Conservation (phyloP, 2,329 filamentous ascomycete genomes). For the Blumeria hordei region DNA sequence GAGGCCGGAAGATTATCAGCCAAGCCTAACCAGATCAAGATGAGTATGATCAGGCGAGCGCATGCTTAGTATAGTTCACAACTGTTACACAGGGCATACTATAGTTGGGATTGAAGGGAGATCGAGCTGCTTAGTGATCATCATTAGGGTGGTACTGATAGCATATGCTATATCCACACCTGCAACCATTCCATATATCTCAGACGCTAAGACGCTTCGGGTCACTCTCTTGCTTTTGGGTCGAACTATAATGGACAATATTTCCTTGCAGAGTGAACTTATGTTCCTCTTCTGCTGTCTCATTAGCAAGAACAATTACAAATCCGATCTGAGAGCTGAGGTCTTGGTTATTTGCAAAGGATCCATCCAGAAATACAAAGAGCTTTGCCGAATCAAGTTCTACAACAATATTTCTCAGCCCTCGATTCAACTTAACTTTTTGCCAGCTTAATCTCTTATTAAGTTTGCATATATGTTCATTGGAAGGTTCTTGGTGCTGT, state of each 20-base stretch:
- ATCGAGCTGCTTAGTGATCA: no score
- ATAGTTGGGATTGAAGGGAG: no score
- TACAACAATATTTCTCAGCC: neutral
- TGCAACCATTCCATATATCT: constrained; percentile 5
- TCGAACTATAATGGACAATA: constrained; percentile 5
- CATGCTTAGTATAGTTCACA: no score
- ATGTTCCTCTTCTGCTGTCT: neutral
- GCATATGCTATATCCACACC: constrained; percentile 5
- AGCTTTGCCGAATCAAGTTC: neutral
- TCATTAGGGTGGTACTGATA: constrained; percentile 3
- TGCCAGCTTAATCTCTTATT: neutral
- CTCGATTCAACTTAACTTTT: no score
- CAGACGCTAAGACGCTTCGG: constrained; percentile 4
- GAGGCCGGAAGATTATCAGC: no score
- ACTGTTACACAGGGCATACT: no score
- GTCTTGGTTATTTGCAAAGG: constrained; percentile 1
- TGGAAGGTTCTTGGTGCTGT: neutral
- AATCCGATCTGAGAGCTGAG: constrained; percentile 7
- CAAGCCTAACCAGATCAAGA: no score
- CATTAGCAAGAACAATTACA: constrained; percentile 6
- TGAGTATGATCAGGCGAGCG: no score
- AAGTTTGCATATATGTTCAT: neutral
- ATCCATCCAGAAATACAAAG: neutral
- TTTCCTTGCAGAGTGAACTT: constrained; percentile 4
- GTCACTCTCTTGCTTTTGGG: constrained; percentile 5